A percentile compares a stretch with the other conserved stretches of the same genome.
Conservation (phyloP, 1,284 basidiomycete genomes). For the Boletellus deceptivus region DNA sequence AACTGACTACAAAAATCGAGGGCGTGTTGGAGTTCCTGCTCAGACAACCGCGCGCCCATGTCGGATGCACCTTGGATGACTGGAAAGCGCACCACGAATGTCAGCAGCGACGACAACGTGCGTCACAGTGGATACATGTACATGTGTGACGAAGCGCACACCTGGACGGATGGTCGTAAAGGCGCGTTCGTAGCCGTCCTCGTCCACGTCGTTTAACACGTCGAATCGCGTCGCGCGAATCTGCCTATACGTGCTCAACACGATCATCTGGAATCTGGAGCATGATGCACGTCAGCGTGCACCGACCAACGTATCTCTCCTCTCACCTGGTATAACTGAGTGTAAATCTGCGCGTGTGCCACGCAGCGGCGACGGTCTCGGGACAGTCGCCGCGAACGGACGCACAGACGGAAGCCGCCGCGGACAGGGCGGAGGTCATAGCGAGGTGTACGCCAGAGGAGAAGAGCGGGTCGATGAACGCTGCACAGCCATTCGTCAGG, state of each 20-base stretch:
- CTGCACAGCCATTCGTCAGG: constrained; percentile 27
- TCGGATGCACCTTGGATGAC: constrained; percentile 77
- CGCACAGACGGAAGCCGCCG: constrained; percentile 54
- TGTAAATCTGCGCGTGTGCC: constrained; percentile 49
- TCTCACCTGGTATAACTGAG: constrained; percentile 55
- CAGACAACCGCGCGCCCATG: constrained; percentile 65
- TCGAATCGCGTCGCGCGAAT: constrained; percentile 49
- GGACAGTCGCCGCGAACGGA: constrained; percentile 49
- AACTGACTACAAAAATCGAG: constrained; percentile 60
- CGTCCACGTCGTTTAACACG: constrained; percentile 52
- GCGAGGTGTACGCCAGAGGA: constrained; percentile 64
- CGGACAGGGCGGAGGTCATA: constrained; percentile 54
- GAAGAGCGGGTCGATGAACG: constrained; percentile 66
- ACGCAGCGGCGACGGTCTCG: constrained; percentile 46
- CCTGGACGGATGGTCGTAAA: constrained; percentile 56
- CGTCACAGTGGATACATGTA: too few relatives aligned
- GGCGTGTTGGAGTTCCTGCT: constrained; percentile 64
- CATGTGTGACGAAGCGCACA: constrained; percentile 20
- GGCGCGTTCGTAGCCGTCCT: constrained; percentile 59
- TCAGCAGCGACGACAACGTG: too few relatives aligned
- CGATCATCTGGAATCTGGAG: constrained; percentile 58
- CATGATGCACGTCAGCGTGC: too few relatives aligned
- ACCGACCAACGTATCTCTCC: background rate
- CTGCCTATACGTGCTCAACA: constrained; percentile 63
- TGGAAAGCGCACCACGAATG: constrained; percentile 23